phyloP scores from a whole-genome alignment of 495 filamentous ascomycete genomes.

The Podospora fimiseda region DNA sequence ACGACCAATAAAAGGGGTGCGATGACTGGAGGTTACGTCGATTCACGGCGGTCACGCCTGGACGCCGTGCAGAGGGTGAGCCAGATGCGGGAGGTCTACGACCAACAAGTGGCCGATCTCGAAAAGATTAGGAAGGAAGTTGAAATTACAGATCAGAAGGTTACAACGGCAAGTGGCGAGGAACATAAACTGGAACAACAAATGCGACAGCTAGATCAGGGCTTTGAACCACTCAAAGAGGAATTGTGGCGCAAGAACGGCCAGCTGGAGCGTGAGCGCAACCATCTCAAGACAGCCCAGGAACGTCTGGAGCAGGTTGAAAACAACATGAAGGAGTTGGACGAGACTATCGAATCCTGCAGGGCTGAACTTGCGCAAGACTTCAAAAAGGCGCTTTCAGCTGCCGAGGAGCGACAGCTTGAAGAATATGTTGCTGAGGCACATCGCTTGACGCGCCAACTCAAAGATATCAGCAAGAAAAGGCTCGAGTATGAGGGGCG shows the following conservation, averaged over 20 bases:
- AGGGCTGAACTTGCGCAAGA: constrained; percentile 73
- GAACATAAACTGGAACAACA: constrained; percentile 78
- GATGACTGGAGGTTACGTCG: constrained; percentile 87
- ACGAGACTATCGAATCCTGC: constrained; percentile 64
- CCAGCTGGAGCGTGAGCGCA: constrained; percentile 65
- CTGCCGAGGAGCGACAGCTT: constrained; percentile 73
- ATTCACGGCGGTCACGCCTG: constrained; percentile 72
- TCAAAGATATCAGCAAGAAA: constrained; percentile 63
- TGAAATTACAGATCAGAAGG: constrained; percentile 74
- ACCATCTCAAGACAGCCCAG: constrained; percentile 65
- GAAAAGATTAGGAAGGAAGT: constrained; percentile 48
- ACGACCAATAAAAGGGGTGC: constrained; percentile 89
- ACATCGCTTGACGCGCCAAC: constrained; percentile 65
- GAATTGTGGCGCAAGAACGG: constrained; percentile 65
- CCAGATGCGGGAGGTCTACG: constrained; percentile 67
- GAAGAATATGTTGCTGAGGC: constrained; percentile 61
- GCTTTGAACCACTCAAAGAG: constrained; percentile 69
- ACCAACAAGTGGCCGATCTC: constrained; percentile 49
- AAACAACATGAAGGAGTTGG: constrained; percentile 64
- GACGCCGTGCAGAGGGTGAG: constrained; percentile 73
- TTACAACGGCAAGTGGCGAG: constrained; percentile 74
- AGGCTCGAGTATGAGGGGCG: constrained; percentile 73
- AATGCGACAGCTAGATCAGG: constrained; percentile 68
- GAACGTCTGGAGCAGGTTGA: constrained; percentile 67
- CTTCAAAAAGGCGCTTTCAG: constrained; percentile 85